Conservation (phyloP, 75 land plant genomes). For the Adiantum capillusveneris region DNA sequence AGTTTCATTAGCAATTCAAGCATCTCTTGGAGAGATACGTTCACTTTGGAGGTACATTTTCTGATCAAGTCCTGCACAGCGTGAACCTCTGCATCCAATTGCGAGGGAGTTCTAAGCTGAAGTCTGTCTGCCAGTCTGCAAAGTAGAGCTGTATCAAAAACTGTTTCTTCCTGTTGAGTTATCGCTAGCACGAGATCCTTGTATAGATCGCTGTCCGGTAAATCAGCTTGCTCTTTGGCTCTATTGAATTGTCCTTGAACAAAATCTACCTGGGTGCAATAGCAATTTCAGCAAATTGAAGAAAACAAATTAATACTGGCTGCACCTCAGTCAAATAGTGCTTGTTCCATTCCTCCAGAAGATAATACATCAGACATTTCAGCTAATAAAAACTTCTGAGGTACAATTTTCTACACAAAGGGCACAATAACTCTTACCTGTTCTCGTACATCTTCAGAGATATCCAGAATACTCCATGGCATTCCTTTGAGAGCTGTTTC, state of each 20-base stretch:
- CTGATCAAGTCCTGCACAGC: constrained; percentile 53
- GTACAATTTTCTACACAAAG: no score
- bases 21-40: constrained; percentile 29
- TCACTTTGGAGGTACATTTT: neutral
- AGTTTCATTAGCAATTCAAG: constrained; percentile 44
- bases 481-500: constrained; percentile 45
- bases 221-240: constrained; percentile 55
- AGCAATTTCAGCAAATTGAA: no score
- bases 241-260: constrained; percentile 72
- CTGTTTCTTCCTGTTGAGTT: constrained; percentile 25
- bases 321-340: no score
- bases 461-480: constrained; percentile 43
- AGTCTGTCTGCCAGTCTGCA: constrained; percentile 63
- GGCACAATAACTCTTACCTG: no score
- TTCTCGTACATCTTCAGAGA: constrained; percentile 69
- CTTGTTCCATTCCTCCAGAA: no score
- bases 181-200: constrained; percentile 31
- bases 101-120: constrained; percentile 48
- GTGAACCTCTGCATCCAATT: constrained; percentile 50
- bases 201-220: constrained; percentile 34
- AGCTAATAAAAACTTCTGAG: no score
- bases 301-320: no score
- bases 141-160: constrained; percentile 32
- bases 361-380: no score
- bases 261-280: constrained; percentile 45